Base-by-base conservation (phyloP, 2,329 filamentous ascomycete species). In the Phaeosphaeria sp. region DNA sequence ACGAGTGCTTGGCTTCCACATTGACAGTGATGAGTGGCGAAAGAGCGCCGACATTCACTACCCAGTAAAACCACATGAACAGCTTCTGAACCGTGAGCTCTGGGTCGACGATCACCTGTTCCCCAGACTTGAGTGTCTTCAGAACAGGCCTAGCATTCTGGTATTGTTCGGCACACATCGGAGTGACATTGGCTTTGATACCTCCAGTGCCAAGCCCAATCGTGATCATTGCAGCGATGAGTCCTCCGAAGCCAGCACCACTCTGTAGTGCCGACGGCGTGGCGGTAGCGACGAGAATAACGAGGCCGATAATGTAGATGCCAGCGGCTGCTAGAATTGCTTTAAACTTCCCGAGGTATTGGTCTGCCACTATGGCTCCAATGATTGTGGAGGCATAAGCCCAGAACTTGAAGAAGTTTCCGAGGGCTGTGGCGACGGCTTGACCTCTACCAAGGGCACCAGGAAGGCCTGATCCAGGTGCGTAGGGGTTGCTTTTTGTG, bases 91-190 rank as follows among this genome's bases (percentile, higher is more conserved):
- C 40, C 0, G 56, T 62, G 33, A 62, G 25, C 6, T 56, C 53
- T 15, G 59, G 59, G 17, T 62, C 59, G 11, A 62, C 51, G 9
- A 62, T 22, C 1, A 59, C 59, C n/a, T 39, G 24, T 36, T 62
- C 53, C 27, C 56, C 56, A 43, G 43, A 46, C 13, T 49, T 42
- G 25, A 56, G 39, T 15, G 49, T 56, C 20, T 49, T 55, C 18
- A 49, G 24, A 6, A 50, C 49, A 11, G 51, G 49, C 2, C 30
- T 25, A 7, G 54, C 30, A 21, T 48, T 46, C 30, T 45, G 48
- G 15, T 62, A 62, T 25, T 62, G 59, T 43, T 62, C 59, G 27
- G 59, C 59, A 27, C 43, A 52, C 51, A 62, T 52, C 5, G 59
- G 53, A 7, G 51, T 43, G 15, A 62, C 56, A 43, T 62, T 62